Base-by-base conservation (phyloP, 495 filamentous ascomycete genomes). In the Penicillium chermesinum region DNA sequence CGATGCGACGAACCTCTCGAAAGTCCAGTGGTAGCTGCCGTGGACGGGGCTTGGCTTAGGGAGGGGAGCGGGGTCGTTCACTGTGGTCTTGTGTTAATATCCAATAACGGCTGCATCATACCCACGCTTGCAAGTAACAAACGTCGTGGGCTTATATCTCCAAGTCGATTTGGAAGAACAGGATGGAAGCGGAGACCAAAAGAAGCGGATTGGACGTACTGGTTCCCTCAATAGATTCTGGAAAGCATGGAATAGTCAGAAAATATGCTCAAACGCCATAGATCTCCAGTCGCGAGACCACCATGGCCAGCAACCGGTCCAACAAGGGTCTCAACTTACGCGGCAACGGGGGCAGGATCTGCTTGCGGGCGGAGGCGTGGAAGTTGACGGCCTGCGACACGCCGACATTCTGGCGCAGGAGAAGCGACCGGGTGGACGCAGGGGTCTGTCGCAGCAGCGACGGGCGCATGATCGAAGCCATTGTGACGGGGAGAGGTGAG, bases 21-120 rank as follows among this genome's bases (percentile, higher is more conserved):
- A 95, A 52, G 86, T 83, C 93, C 93, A 98, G 77, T 98, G 93
- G 77, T 97, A 97, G 67, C 87, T 91, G 44, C 93, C 94, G 68
- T 97, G 84, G 16, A 79, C 73, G 13, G 90, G 82, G 44, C 78
- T 81, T 33, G 86, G 55, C 8, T 75, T 54, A 19, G 88, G 89
- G n/a, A 96, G 63, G 19, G 79, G 81, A 38, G 79, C 85, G 44
- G 93, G 76, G 65, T 97, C 93, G 72, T 98, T 98, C 56, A 86
- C 87, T 94, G 39, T 59, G 18, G 30, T 22, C 19, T 34, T 35
- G 10, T 4, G 42, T 52, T 47, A 50, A 20, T 43, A 48, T 18
- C 9, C 34, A 30, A 44, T 50, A 19, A 22, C 25, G 17, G 19
- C 10, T 20, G 8, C 22, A n/a, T n/a, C n/a, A n/a, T n/a, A n/a